Base-by-base conservation (phyloP, 1,284 basidiomycete genomes). In the Trametes hirsuta region DNA sequence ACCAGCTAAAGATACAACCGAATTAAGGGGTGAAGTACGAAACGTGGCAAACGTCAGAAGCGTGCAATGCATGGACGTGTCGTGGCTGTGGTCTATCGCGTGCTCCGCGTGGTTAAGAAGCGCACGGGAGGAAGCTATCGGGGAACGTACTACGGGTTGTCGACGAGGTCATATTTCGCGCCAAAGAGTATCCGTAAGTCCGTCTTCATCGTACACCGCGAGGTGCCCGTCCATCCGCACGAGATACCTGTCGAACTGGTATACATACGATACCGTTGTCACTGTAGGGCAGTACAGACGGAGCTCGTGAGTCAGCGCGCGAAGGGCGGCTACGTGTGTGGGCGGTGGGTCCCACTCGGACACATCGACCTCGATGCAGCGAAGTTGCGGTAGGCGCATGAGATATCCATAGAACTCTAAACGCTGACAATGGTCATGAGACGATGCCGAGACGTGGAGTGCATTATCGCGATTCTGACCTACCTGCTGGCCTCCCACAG, bases 341-440 rank as follows among this genome's bases (percentile, higher is more conserved):
- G 84, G 86, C 3, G 81, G 70, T 6, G 86, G 87, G 5, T 79
- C 78, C 87, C 87, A 89, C 47, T 83, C 81, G 14, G 82, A 82
- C 22, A 88, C 77, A 41, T 88, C 87, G 14, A 88, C 73, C 63
- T 88, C 87, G 44, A 86, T 66, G 60, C 82, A 84, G 61, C 79
- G 75, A 11, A 88, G 75, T 24, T 70, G 72, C 4, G 73, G 75
- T 18, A 88, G 74, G 22, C 76, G 79, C 76, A 82, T 81, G 55
- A 89, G 76, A 40, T 82, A 72, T 3, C 80, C 83, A 63, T 87
- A 88, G 68, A 88, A 84, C 40, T 75, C 74, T 41, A 88, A 78
- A 41, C 86, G 79, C 87, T 88, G 59, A 36, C 55, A 49, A 25
- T 6, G 14, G 12, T 10, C 24, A 21, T 66, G 41, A 58, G 55